Evolutionary conservation across 192 early-diverging fungal species (phyloP).

Genomic region (Entomortierella parvispora): DNA sequence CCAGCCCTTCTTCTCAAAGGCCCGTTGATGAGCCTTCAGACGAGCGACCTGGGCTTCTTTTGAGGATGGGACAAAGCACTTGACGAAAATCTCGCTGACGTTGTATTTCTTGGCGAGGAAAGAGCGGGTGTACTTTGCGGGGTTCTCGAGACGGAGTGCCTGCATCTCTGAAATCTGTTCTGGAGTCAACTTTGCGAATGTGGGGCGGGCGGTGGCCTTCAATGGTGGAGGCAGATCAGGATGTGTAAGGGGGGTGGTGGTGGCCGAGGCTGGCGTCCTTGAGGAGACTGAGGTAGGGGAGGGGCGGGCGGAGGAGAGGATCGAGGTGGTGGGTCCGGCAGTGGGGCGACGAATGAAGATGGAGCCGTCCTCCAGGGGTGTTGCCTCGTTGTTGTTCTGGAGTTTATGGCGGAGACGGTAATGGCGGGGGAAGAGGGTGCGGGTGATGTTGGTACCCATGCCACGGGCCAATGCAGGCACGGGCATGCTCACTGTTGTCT

Average conservation of each 20-base stretch:
- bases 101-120: constrained; percentile 50
- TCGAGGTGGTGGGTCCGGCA: constrained; percentile 44
- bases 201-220: constrained; percentile 15
- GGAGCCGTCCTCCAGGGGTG: constrained; percentile 40
- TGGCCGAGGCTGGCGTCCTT: constrained; percentile 12
- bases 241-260: constrained; percentile 32
- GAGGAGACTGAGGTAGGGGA: constrained; percentile 46
- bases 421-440: constrained; percentile 48
- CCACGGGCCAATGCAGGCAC: constrained; percentile 29
- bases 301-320: constrained; percentile 42
- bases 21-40: constrained; percentile 33
- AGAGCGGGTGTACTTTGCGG: constrained; percentile 44
- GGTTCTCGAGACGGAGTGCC: constrained; percentile 30
- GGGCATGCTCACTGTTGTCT: constrained; percentile 8
- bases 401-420: constrained; percentile 48
- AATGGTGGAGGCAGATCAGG: constrained; percentile 41
- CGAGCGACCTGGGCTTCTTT: constrained; percentile 43
- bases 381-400: constrained; percentile 21
- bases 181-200: constrained; percentile 31
- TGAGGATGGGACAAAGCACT: constrained; percentile 43
- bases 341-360: constrained; percentile 49
- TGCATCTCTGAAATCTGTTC: constrained; percentile 49
- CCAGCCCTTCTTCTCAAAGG: constrained; percentile 46
- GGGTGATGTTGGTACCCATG: constrained; percentile 36
- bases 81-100: constrained; percentile 50